A percentile compares a stretch with the other conserved stretches of the same genome.
Conservation (phyloP, 148 eudicot species). For the Drosera capensis region DNA sequence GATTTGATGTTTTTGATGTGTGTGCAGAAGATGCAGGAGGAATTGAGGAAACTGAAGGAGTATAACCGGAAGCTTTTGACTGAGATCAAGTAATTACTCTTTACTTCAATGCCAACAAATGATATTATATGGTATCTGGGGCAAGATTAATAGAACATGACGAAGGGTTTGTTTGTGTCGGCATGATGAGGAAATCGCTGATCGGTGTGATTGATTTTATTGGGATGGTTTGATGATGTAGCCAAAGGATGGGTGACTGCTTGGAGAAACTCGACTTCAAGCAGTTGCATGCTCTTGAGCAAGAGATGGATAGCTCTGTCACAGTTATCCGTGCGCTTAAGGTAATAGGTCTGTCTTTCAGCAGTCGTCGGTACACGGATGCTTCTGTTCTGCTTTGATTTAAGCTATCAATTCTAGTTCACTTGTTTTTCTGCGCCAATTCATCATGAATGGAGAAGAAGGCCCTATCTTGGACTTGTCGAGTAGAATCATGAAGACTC, state of each 20-base stretch:
- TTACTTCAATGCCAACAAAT: not conserved
- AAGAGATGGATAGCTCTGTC: slow-evolving; percentile 42
- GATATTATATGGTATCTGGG: not conserved
- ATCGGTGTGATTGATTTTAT: not conserved
- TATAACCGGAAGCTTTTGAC: slow-evolving; percentile 37
- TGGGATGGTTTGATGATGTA: slow-evolving; percentile 7
- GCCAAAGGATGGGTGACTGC: slow-evolving; percentile 74
- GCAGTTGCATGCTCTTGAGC: slow-evolving; percentile 35
- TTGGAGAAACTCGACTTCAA: slow-evolving; percentile 37
- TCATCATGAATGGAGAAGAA: no score
- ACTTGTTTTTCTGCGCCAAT: no score
- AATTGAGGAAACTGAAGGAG: slow-evolving; percentile 55
- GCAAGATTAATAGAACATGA: not conserved
- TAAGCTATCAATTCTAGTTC: no score
- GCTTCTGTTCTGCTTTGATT: no score
- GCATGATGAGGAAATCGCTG: not conserved
- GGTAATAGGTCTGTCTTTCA: no score
- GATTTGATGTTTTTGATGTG: no score
- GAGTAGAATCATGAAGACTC: no score
- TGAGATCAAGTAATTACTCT: slow-evolving; percentile 45
- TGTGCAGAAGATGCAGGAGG: slow-evolving; percentile 69
- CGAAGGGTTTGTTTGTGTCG: not conserved
- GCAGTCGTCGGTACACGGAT: no score
- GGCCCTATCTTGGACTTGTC: no score
- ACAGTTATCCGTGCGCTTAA: slow-evolving; percentile 48